Conservation (phyloP, 139 green algal species). For the Pycnococcus provasolii region DNA sequence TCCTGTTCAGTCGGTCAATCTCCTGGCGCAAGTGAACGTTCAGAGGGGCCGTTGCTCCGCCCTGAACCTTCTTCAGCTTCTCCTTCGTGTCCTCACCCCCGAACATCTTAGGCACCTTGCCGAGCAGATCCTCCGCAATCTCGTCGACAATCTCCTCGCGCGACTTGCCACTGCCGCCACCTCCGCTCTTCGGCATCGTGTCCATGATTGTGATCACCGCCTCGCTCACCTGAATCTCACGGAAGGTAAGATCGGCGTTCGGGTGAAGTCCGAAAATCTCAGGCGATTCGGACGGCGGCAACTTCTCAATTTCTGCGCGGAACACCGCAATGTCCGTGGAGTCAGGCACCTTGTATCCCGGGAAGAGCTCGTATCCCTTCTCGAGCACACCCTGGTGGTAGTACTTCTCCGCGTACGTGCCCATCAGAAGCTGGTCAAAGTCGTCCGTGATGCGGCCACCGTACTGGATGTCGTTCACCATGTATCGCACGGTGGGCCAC, state of each 20-base stretch:
- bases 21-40: slow-evolving; percentile 86
- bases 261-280: slow-evolving; percentile 90
- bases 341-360: slow-evolving; percentile 61
- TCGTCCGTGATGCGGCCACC: slow-evolving; percentile 90
- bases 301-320: slow-evolving; percentile 59
- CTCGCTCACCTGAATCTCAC: slow-evolving; percentile 56
- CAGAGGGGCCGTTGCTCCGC: slow-evolving; percentile 62
- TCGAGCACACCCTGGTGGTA: slow-evolving; percentile 36
- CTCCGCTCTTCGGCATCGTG: slow-evolving; percentile 73
- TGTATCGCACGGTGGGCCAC: slow-evolving; percentile 63
- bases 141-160: slow-evolving; percentile 86
- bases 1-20: slow-evolving; percentile 76
- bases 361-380: slow-evolving; percentile 45
- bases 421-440: slow-evolving; percentile 83
- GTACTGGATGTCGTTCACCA: slow-evolving; percentile 87
- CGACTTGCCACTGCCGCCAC: slow-evolving; percentile 44
- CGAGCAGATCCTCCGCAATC: slow-evolving; percentile 78
- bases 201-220: slow-evolving; percentile 64
- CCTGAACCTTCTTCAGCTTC: slow-evolving; percentile 68
- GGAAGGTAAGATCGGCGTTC: slow-evolving; percentile 90
- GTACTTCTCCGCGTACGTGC: slow-evolving; percentile 78
- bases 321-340: slow-evolving; percentile 66
- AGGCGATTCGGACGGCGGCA: slow-evolving; percentile 67
- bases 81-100: slow-evolving; percentile 74
- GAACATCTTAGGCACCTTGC: slow-evolving; percentile 71